Evolutionary conservation across 805 yeast genomes (phyloP), one percentile per base, ranked within the genome.

Genomic region (Candida sanyiensis): DNA sequence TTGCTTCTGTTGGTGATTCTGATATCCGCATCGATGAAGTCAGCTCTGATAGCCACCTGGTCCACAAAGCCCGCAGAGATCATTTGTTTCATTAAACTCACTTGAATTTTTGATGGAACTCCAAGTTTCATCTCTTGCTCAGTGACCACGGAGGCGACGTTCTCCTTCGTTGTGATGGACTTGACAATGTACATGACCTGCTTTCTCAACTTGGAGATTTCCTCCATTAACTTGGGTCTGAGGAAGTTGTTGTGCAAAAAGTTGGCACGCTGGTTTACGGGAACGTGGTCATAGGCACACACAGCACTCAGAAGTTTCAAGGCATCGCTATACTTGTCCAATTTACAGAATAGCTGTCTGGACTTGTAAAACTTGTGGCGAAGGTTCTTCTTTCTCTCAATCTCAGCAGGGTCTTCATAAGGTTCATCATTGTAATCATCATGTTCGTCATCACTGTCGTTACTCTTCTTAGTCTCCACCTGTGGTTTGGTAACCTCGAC

Each of bases 1-100:
- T 63, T 67, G 5, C 81, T 66, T 37, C 72, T 78, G 44, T 81
- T 82, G 2, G 81, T 65, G 4, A 81, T 60, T 33, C 61, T 66
- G 7, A 77, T 67, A 15, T 83, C 95, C 1, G 78, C 66, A 15
- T 84, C 77, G 6, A 78, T 62, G 23, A 77, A 49, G 53, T 89
- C 97, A 1, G 86, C 89, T 45, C 97, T 70, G 12, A 86, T 73
- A 2, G 95, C 95, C 17, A 90, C 73, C 55, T 85, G 95, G 58
- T 93, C 99, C 28, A 93, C 70, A 52, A 84, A 93, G 0, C 97
- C 98, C 0, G 97, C 81, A 6, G 96, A 75, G 4, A 90, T 69
- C 78, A 93, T 89, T 61, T 93, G 99, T 54, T 87, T 89, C 45
- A 93, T 61, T 1, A 93, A 83, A 38, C 77, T 72, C 5, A 87